Base-by-base conservation (phyloP, 495 filamentous ascomycete species). In the Bathelium albidoporum region DNA sequence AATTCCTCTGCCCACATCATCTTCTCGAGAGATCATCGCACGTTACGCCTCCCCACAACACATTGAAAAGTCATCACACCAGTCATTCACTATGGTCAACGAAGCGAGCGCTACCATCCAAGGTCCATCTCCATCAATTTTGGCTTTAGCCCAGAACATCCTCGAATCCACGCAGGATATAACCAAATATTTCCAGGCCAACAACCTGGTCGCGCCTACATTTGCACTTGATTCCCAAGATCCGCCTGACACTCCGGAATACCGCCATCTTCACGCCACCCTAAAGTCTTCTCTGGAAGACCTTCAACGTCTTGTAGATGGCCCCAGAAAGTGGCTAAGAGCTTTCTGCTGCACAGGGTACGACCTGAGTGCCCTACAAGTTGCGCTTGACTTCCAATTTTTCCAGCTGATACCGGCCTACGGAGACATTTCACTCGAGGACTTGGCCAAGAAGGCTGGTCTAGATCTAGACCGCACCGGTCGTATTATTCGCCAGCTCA, bases 331-430 rank as follows among this genome's bases (percentile, higher is more conserved):
- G 1, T 28, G 2, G 0, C 16, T 28, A 2, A n/a, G 24, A 1
- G 39, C 45, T 16, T 64, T 71, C 24, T 52, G 43, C 34, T 39
- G 28, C 14, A 18, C 22, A 10, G 32, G 59, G 32, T 69, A 73
- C 62, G 73, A 77, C 1, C 49, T 77, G 0, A 69, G 62, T 0
- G 71, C 73, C 12, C 59, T 69, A 28, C 74, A 76, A 62, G 52
- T 72, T 7, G 74, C 74, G 0, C 59, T 73, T 1, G 70, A 76
- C 4, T 71, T 71, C 31, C 44, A 62, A 2, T 76, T 73, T 59
- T 74, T 73, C 53, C 3, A 3, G 7, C 5, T 28, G 2, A 24
- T 55, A 9, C 49, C 49, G 2, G 10, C 9, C 2, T 3, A 26
- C 11, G 20, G 22, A 7, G 22, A 9, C 11, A 26, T 29, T 7